Evolutionary conservation across 352 stramenopile genomes (phyloP).

Genomic region (Globisporangium heterothallicum): DNA sequence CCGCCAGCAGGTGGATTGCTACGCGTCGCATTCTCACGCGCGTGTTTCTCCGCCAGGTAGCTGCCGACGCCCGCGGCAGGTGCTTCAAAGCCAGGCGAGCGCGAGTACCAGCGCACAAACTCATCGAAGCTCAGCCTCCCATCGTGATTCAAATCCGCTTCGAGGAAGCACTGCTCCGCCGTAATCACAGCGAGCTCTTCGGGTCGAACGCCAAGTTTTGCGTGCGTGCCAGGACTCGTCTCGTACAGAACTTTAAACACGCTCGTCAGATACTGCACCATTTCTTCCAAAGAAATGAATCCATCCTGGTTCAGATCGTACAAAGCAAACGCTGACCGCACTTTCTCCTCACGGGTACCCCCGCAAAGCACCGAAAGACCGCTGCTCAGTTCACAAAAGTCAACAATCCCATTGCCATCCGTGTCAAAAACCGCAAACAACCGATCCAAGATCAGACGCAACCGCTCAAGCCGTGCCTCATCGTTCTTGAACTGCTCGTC

Average conservation of each 20-base stretch:
- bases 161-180: constrained; percentile 80
- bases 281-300: constrained; percentile 85
- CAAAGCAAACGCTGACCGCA: constrained; percentile 79
- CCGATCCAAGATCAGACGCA: constrained; percentile 67
- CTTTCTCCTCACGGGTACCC: constrained; percentile 77
- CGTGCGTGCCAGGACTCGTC: constrained; percentile 54
- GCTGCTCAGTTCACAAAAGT: constrained; percentile 82
- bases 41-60: constrained; percentile 13
- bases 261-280: constrained; percentile 77
- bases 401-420: constrained; percentile 69
- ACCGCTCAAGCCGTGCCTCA: constrained; percentile 46
- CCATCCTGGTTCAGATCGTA: constrained; percentile 87
- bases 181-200: constrained; percentile 75
- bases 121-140: constrained; percentile 82
- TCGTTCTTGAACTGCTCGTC: constrained; percentile 77
- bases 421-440: constrained; percentile 82
- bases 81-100: constrained; percentile 40
- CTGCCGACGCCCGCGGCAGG: constrained; percentile 29
- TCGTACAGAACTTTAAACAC: constrained; percentile 88
- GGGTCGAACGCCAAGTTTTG: constrained; percentile 52
- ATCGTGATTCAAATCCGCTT: constrained; percentile 78
- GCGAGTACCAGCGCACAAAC: constrained; percentile 83
- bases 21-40: constrained; percentile 3
- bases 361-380: constrained; percentile 81
- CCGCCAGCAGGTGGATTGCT: not conserved